Base-by-base conservation (phyloP, 2,329 filamentous ascomycete genomes). In the Calonectria hawksworthii region DNA sequence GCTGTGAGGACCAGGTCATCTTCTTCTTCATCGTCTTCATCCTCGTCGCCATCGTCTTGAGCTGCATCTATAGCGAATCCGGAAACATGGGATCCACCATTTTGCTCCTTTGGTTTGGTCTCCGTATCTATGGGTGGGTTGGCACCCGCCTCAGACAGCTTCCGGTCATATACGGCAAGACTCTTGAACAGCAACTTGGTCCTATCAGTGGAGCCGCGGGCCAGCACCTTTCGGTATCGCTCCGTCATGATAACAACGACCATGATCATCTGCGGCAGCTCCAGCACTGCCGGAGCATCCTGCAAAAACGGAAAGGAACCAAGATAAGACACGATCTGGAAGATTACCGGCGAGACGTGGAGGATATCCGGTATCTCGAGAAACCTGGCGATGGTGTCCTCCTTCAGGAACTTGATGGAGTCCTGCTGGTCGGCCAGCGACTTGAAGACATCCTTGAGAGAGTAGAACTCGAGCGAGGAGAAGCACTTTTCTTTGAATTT, bases 261-360 rank as follows among this genome's bases (percentile, higher is more conserved):
- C 86, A 94, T 94, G 73, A 95, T 88, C 84, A 95, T 86, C 79
- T 93, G 92, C 74, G 94, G 92, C 54, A 94, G 89, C 11, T 93
- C 92, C 64, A 96, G 84, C 3, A 95, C 92, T 3, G 90, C 92
- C 0, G 94, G 94, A 0, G 93, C 93, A 80, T 94, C 92, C 68
- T 91, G 89, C 3, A 94, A 87, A 77, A 95, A 95, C 0, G 94
- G 94, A 74, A 96, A 95, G 0, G 94, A 92, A 38, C 92, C 94
- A 1, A 95, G 87, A 78, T 93, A 94, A 6, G 92, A 93, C 3
- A 93, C 83, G 89, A 95, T 93, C 80, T 94, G 93, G 80, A 94
- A 95, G 59, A 95, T 81, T 54, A 95, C 89, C 2, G 93, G 89
- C 5, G 93, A 93, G 10, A 91, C 93, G 66, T 88, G 90, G 32